phyloP scores from a whole-genome alignment of 2,329 filamentous ascomycete species.

The Plenodomus lindquistii region DNA sequence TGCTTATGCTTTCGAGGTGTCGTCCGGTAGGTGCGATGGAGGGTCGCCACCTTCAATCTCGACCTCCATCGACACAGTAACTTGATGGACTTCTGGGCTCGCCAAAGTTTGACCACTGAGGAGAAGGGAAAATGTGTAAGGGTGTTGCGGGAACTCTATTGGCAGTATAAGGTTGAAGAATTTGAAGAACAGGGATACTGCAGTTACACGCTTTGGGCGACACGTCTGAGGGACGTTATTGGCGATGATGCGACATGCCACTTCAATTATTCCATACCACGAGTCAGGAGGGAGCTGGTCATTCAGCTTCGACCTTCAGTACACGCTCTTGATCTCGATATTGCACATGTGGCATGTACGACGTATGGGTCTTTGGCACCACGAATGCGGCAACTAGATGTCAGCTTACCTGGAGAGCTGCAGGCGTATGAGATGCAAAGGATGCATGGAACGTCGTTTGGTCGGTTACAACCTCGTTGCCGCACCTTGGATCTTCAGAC shows the following conservation, averaged over 20 bases:
- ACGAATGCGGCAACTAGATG: conserved; percentile 6
- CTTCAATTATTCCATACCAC: background rate
- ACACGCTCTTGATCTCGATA: conserved; percentile 26
- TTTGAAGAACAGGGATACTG: conserved; percentile 14
- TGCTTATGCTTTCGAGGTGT: background rate
- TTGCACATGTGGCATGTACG: conserved; percentile 19
- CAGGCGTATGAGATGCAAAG: conserved; percentile 31
- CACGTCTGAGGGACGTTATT: background rate
- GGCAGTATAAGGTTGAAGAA: conserved; percentile 3
- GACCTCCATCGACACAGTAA: background rate
- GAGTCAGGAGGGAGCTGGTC: conserved; percentile 6
- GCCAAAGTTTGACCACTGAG: background rate
- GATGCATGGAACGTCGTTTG: conserved; percentile 29
- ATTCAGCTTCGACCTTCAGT: conserved; percentile 33
- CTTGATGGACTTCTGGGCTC: background rate
- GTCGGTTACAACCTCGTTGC: conserved; percentile 11
- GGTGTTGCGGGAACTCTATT: background rate
- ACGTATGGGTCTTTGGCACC: conserved; percentile 33
- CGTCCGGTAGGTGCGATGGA: background rate
- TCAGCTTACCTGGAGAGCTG: conserved; percentile 15
- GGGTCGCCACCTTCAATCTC: background rate
- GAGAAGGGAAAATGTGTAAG: background rate
- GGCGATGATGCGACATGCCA: background rate
- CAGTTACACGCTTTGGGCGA: conserved; percentile 13
- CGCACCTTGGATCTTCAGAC: background rate